Conservation (phyloP, 169 alveolate genomes). For the Blepharisma undulans region DNA sequence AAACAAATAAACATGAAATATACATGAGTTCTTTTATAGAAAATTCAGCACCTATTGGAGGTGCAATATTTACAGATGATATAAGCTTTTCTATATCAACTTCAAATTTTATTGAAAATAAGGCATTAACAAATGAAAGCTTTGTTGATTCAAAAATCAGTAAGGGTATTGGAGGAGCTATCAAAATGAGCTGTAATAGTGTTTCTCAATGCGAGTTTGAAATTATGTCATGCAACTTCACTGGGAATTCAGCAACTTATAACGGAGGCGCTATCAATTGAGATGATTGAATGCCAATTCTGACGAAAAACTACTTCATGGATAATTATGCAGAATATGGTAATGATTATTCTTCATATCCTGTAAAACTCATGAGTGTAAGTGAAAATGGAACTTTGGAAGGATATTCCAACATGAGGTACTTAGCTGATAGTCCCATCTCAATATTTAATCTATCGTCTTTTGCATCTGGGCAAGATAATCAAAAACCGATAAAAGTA, state of each 20-base stretch:
- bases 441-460: background rate
- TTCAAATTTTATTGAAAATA: background rate
- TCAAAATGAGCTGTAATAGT: background rate
- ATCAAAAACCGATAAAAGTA: background rate
- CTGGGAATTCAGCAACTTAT: background rate
- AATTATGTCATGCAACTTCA: background rate
- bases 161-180: background rate
- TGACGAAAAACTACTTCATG: background rate
- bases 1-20: background rate
- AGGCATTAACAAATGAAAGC: background rate
- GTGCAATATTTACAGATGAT: background rate
- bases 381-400: background rate
- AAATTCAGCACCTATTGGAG: background rate
- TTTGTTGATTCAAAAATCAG: background rate
- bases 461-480: background rate
- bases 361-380: background rate
- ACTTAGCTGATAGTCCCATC: background rate
- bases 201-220: background rate
- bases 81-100: background rate
- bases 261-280: slow-evolving; percentile 27
- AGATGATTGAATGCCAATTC: background rate
- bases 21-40: background rate
- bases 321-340: slow-evolving; percentile 8
- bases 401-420: background rate
- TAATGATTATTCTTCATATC: slow-evolving; percentile 10